Conservation (phyloP, 2,329 filamentous ascomycete genomes). For the Arthrobotrys pseudoclavata region DNA sequence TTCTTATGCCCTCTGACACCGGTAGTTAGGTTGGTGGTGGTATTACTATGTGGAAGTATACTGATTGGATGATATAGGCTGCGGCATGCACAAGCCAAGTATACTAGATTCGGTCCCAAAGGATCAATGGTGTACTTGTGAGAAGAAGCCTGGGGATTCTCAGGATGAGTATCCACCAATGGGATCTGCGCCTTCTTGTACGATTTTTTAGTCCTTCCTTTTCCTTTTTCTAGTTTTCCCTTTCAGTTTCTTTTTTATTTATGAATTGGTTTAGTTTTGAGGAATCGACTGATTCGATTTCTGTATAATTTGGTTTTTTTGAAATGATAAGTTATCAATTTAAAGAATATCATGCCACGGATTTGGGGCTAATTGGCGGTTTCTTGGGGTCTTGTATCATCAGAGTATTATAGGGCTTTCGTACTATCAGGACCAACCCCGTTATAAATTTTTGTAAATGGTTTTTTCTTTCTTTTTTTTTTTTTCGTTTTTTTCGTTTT, state of each 20-base stretch:
- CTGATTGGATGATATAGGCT: conserved; percentile 30
- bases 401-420: not conserved
- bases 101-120: conserved; percentile 42
- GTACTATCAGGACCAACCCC: too few species aligned
- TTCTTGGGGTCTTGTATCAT: not conserved
- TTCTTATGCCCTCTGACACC: not conserved
- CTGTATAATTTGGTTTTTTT: not conserved
- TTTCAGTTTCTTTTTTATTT: conserved; percentile 9
- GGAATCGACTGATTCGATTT: conserved; percentile 15
- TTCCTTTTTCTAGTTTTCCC: not conserved
- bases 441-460: too few species aligned
- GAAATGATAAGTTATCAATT: conserved; percentile 39
- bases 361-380: conserved; percentile 44
- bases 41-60: not conserved
- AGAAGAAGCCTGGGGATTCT: conserved; percentile 24
- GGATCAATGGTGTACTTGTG: conserved; percentile 48
- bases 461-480: not conserved
- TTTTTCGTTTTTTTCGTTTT: not conserved
- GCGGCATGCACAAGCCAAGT: conserved; percentile 34
- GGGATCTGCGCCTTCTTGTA: conserved; percentile 52
- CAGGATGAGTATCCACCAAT: conserved; percentile 42
- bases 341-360: conserved; percentile 52
- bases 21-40: not conserved
- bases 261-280: not conserved
- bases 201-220: conserved; percentile 32